phyloP scores from a whole-genome alignment of 352 stramenopile genomes.

The Phytopythium chamaehyphon region DNA sequence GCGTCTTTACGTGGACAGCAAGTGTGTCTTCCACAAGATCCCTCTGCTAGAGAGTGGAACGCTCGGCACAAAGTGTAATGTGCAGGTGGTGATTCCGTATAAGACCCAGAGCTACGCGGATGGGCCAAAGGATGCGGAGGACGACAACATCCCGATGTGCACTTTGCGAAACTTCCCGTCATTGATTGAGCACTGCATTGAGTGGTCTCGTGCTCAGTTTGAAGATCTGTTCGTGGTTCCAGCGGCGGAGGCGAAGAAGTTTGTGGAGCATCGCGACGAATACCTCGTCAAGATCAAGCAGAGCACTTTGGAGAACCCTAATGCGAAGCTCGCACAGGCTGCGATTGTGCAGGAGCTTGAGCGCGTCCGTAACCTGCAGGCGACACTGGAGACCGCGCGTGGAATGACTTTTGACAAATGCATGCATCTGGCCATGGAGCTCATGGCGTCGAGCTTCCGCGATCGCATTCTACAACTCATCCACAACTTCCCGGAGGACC shows the following conservation, averaged over 20 bases:
- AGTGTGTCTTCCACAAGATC: conserved; percentile 97
- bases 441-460: conserved; percentile 82
- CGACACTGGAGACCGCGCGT: conserved; percentile 47
- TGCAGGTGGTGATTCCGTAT: conserved; percentile 86
- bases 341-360: conserved; percentile 75
- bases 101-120: conserved; percentile 94
- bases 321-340: conserved; percentile 57
- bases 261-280: conserved; percentile 58
- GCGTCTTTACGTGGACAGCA: conserved; percentile 96
- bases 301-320: conserved; percentile 70
- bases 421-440: conserved; percentile 57
- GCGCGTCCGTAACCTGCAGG: conserved; percentile 48
- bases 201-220: conserved; percentile 94
- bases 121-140: conserved; percentile 94
- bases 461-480: conserved; percentile 88
- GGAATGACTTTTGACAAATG: conserved; percentile 70
- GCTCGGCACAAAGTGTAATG: conserved; percentile 98
- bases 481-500: conserved; percentile 80
- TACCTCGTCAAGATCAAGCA: conserved; percentile 76
- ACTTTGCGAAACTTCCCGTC: conserved; percentile 99
- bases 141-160: conserved; percentile 99
- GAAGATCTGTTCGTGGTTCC: conserved; percentile 83
- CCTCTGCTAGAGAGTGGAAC: conserved; percentile 98
- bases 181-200: conserved; percentile 97
- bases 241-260: conserved; percentile 83